Conservation (phyloP, 768 basidiomycete genomes). For the Trametes maxima region DNA sequence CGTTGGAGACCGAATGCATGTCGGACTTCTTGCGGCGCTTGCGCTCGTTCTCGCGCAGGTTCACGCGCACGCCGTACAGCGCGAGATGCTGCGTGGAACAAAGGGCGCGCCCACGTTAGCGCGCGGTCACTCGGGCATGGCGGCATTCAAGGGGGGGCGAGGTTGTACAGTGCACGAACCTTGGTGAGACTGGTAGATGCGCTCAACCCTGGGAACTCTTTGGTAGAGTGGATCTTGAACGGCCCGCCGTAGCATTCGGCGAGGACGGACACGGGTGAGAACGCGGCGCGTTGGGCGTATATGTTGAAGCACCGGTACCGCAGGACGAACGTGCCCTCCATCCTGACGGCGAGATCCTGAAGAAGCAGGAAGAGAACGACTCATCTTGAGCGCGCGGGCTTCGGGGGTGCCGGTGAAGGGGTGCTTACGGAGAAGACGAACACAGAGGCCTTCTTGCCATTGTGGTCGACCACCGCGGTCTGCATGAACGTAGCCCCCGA, state of each 20-base stretch:
- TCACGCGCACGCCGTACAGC: conserved; percentile 59
- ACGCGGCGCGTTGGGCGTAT: conserved; percentile 41
- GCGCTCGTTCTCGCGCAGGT: conserved; percentile 60
- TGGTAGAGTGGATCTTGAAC: conserved; percentile 71
- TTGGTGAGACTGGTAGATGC: conserved; percentile 71
- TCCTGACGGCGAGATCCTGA: conserved; percentile 73
- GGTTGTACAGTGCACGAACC: conserved; percentile 35
- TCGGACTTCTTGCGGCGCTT: conserved; percentile 40
- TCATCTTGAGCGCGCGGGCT: not conserved
- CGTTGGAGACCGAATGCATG: not conserved
- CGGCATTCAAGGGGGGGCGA: not conserved
- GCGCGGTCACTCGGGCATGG: not conserved
- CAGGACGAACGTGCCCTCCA: conserved; percentile 65
- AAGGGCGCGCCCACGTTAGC: no score
- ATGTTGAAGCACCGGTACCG: conserved; percentile 72
- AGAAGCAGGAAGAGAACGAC: not conserved
- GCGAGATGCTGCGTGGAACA: conserved; percentile 45
- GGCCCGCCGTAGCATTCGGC: conserved; percentile 67
- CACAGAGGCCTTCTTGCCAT: conserved; percentile 56
- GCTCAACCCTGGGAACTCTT: conserved; percentile 68
- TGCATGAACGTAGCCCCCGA: conserved; percentile 59
- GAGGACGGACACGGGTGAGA: conserved; percentile 47
- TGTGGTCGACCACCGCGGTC: conserved; percentile 33
- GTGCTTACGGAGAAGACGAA: conserved; percentile 66
- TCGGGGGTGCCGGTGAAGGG: conserved; percentile 4